Evolutionary conservation across 495 filamentous ascomycete species (phyloP), one percentile per base, ranked within the genome.

Genomic region (Zalerion maritima): DNA sequence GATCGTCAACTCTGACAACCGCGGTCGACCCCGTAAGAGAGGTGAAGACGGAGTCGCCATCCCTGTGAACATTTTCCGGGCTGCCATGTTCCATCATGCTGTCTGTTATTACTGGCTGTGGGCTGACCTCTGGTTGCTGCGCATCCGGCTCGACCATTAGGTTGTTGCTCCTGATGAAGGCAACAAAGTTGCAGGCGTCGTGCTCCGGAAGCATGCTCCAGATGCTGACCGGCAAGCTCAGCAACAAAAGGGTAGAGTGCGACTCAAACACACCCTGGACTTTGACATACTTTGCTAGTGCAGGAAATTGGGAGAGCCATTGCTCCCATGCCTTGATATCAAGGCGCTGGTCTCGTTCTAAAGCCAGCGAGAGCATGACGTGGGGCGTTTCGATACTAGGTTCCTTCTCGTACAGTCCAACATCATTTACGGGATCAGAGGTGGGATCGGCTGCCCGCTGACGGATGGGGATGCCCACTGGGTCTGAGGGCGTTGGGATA

Each of bases 181-280:
- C 57, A 9, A 70, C 37, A n/a, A 70, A 69, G 1, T 52, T 55
- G 31, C 61, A 60, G 1, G 65, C 64, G 4, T 52, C 57, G 28
- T 63, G 44, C 18, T 62, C 57, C 2, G 62, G 62, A 0, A 70
- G 43, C 14, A 69, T 44, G 37, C 67, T 56, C 65, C 64, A 70
- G 5, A 69, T 43, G 46, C 60, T 62, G 15, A 67, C 50, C 2
- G 65, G 64, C 25, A 70, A 39, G 0, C 60, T 60, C 0, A 68
- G 31, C 9, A 68, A 33, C 9, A 67, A 36, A 18, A 70, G 32
- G 1, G 55, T 65, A 9, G 64, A 70, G 34, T 67, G 52, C 24
- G 62, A 66, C 33, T 61, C 59, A 37, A 63, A 70, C 2, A 65
- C 52, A 14, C 62, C 62, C 42, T 70, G 60, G 4, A 68, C 55